Evolutionary conservation across 768 basidiomycete genomes (phyloP), one percentile per base, ranked within the genome.

Genomic region (Mycena chlorophos): DNA sequence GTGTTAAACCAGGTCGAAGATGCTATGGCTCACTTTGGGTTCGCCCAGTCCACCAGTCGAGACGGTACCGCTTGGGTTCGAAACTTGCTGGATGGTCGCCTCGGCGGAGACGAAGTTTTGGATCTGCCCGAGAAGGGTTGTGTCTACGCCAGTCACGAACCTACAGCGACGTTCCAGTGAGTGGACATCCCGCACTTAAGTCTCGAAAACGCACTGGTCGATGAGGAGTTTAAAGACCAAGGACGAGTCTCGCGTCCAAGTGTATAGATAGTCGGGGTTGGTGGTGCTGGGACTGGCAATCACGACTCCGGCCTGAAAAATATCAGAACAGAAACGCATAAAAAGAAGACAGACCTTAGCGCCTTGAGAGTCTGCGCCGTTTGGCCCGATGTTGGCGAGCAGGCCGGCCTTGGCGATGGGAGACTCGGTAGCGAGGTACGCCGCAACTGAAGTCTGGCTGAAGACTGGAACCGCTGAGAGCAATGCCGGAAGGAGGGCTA

Each of bases 161-260:
- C 74, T 74, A 42, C n/a, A 13, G 20, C 28, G 25, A 39, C 3
- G 6, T 37, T 5, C 23, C 53, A 26, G 29, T 20, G n/a, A 5
- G 49, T 48, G 22, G 16, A 30, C 25, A 29, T 4, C n/a, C 2
- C 2, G 17, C 3, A 46, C 2, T 25, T 4, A 40, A 37, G 22
- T 31, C 43, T 12, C n/a, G n/a, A n/a, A n/a, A n/a, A 59, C 71
- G 47, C 72, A 83, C 73, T 74, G 66, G 51, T 77, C 71, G 49
- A 75, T 69, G 54, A 77, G 60, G 13, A 63, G 58, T 65, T 84
- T 80, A 71, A 85, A 84, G 3, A 84, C 83, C 54, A 88, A 75
- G 1, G 86, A 79, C 3, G 85, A 78, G 66, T 89, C 88, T 51
- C 88, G 80, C n/a, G 75, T 79, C 87, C 87, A 89, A 1, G 84